phyloP scores from a whole-genome alignment of 2,329 filamentous ascomycete genomes.

The Pestalotiopsis sp. region DNA sequence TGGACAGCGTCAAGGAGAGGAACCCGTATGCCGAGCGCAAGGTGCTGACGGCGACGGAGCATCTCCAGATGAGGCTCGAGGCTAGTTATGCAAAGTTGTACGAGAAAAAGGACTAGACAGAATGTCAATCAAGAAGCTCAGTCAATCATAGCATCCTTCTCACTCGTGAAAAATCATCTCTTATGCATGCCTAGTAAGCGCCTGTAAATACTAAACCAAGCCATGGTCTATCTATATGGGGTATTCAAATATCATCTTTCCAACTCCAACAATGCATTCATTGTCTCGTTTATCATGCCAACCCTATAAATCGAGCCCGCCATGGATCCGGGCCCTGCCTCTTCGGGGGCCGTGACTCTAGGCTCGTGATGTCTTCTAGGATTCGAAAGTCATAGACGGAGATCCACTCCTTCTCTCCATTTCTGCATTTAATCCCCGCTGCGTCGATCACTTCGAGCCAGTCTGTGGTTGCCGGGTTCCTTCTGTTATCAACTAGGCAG shows the following conservation, averaged over 20 bases:
- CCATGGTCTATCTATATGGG: background rate
- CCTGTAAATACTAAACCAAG: background rate
- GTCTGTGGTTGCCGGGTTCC: conserved; percentile 29
- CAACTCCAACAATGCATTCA: conserved; percentile 4
- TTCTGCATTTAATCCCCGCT: conserved; percentile 27
- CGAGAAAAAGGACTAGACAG: conserved; percentile 30
- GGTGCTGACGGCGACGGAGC: conserved; percentile 65
- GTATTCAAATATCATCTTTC: background rate
- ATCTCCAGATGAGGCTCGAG: conserved; percentile 62
- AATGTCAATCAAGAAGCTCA: background rate
- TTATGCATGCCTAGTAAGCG: background rate
- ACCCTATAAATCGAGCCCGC: conserved; percentile 46
- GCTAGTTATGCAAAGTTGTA: conserved; percentile 63
- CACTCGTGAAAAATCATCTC: background rate
- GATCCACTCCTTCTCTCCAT: conserved; percentile 38
- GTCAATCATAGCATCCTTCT: background rate
- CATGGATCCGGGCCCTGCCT: conserved; percentile 41
- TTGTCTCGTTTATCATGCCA: conserved; percentile 38
- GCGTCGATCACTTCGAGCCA: conserved; percentile 38
- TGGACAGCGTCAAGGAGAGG: conserved; percentile 24
- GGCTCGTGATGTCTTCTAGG: conserved; percentile 41
- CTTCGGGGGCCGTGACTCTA: conserved; percentile 39
- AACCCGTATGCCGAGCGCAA: conserved; percentile 56
- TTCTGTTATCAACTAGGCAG: conserved; percentile 45
- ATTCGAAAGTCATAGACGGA: conserved; percentile 52